Evolutionary conservation across 768 basidiomycete genomes (phyloP), one percentile per base, ranked within the genome.

Genomic region (Tricholoma terreum): DNA sequence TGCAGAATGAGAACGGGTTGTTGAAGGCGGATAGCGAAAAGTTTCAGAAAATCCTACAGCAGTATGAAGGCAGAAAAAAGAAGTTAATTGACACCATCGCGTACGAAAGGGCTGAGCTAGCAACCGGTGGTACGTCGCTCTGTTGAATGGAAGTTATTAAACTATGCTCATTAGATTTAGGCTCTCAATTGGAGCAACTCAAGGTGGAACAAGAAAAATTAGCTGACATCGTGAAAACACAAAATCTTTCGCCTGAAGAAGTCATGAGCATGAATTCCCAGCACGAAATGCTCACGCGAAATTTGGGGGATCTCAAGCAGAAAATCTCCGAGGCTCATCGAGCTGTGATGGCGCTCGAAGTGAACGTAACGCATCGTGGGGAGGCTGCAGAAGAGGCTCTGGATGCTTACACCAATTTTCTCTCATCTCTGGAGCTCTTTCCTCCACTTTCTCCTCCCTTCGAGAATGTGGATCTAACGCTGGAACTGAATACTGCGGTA

Each of bases 191-290:
- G 35, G 83, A 86, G 40, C 78, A 82, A 46, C 77, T 91, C 33
- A 82, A 82, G 60, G 69, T 71, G 24, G 90, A 94, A 63, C 82
- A 89, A 61, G 77, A 77, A 22, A 81, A 79, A 54, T 77, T 94
- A 22, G 73, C 76, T 8, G 78, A 80, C 0, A 80, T 87, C 2
- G 91, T 98, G 27, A 87, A 86, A 65, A 83, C 77, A 31, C 97
- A 99, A 70, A 95, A 97, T 66, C 80, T 99, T 43, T 84, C 90
- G 1, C 89, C 90, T 0, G 92, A 95, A 70, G 95, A 99, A 71
- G 93, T 97, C 40, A 73, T 83, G 54, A 86, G 86, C 35, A 95
- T 99, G 92, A 94, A 89, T 64, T 85, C 85, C 4, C 94, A 98
- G 61, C 89, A 93, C 56, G 91, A 94, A 63, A 84, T 79, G 24